Conservation (phyloP, 208 protist genomes). For the Acanthamoeba quina region DNA sequence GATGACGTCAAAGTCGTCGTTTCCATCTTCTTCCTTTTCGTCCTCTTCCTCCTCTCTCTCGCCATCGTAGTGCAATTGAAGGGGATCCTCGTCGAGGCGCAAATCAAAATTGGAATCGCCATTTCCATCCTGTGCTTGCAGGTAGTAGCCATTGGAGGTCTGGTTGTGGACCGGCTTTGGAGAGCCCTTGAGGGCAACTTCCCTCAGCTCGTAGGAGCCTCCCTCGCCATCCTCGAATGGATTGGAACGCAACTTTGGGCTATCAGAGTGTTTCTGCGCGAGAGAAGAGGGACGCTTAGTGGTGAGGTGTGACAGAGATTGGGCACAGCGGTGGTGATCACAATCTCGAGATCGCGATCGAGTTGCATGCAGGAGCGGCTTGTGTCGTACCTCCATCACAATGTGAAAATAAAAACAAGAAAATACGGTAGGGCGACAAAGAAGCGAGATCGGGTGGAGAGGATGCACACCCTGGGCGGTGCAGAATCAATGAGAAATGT, state of each 20-base stretch:
- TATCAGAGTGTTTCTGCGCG: neutral
- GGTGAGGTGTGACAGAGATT: neutral
- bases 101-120: neutral
- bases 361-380: neutral
- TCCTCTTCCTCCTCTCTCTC: neutral
- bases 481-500: neutral
- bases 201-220: neutral
- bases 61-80: neutral
- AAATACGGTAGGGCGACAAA: neutral
- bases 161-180: neutral
- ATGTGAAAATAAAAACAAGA: neutral
- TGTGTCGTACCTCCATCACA: neutral
- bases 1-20: slow-evolving; percentile 14
- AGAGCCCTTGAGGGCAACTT: neutral
- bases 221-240: neutral
- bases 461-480: neutral
- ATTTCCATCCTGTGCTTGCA: neutral
- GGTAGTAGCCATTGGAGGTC: neutral
- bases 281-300: neutral
- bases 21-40: neutral
- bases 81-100: neutral
- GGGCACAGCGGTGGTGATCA: too few species aligned
- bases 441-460: neutral
- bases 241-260: neutral
- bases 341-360: too few species aligned